Percentiles rank a stretch among this genome's conserved stretches.
phyloP scores from a whole-genome alignment of 148 eudicot genomes.

The Heliamphora exappendiculata region DNA sequence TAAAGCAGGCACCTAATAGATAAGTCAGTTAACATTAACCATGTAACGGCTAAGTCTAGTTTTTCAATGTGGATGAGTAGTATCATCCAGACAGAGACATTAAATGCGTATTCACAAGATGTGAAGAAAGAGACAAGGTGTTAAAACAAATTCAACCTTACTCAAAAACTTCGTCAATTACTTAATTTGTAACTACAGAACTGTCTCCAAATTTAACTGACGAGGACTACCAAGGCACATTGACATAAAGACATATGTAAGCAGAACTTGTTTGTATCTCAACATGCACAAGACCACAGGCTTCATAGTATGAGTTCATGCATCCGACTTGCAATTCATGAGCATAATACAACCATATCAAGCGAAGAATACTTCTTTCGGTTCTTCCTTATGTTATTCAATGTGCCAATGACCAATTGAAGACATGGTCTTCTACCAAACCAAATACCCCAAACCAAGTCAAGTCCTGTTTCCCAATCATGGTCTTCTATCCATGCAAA shows the following conservation, averaged over 20 bases:
- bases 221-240: not conserved
- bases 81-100: not conserved
- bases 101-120: not conserved
- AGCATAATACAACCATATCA: not conserved
- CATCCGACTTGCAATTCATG: not conserved
- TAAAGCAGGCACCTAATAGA: slow-evolving; percentile 5
- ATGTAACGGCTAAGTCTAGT: not conserved
- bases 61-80: not conserved
- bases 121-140: slow-evolving; percentile 6
- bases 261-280: not conserved
- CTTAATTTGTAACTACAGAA: not conserved
- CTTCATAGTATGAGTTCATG: not conserved
- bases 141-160: not conserved
- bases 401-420: not conserved
- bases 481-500: not conserved
- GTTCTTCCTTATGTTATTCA: not conserved
- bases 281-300: not conserved
- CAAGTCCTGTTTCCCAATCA: too few relatives aligned
- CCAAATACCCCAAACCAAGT: too few relatives aligned
- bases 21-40: not conserved
- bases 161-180: not conserved
- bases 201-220: not conserved
- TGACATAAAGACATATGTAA: not conserved
- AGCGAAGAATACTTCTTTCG: not conserved
- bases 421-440: too few relatives aligned